These are phyloP conservation scores for Porcisia hertigi DNA, from an alignment of 208 protist genomes.

Conservation along the genomic window DNA sequence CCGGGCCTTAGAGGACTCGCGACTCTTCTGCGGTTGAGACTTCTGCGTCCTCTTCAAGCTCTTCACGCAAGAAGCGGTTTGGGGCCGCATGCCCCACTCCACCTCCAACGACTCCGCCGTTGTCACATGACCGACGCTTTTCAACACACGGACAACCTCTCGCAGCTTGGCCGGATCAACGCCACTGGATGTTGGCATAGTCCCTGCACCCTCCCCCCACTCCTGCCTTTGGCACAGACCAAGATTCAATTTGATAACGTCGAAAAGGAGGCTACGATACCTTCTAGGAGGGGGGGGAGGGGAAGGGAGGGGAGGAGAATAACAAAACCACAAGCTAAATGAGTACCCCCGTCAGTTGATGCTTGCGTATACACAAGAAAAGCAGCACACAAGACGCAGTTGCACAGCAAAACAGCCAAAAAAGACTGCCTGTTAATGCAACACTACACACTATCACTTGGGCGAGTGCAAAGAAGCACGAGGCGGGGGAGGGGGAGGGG, in stretches of 20 bases:
- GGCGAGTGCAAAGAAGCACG: neutral
- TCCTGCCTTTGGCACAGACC: too few species aligned
- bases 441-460: neutral
- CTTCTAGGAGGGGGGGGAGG: neutral
- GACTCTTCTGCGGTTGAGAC: constrained; percentile 25
- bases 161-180: constrained; percentile 28
- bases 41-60: constrained; percentile 20
- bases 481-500: neutral
- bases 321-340: neutral
- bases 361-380: neutral
- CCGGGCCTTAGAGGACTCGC: constrained; percentile 29
- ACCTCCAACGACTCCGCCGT: constrained; percentile 31
- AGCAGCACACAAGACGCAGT: neutral
- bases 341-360: neutral
- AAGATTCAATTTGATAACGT: too few species aligned
- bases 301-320: neutral
- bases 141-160: constrained; percentile 30
- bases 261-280: neutral
- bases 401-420: neutral
- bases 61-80: constrained; percentile 8
- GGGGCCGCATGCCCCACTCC: constrained; percentile 26
- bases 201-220: too few species aligned
- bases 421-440: neutral
- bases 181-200: constrained; percentile 26
- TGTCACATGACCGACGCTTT: constrained; percentile 17